Base-by-base conservation (phyloP, 441 rosid genomes). In the Raphanus hybrid region DNA sequence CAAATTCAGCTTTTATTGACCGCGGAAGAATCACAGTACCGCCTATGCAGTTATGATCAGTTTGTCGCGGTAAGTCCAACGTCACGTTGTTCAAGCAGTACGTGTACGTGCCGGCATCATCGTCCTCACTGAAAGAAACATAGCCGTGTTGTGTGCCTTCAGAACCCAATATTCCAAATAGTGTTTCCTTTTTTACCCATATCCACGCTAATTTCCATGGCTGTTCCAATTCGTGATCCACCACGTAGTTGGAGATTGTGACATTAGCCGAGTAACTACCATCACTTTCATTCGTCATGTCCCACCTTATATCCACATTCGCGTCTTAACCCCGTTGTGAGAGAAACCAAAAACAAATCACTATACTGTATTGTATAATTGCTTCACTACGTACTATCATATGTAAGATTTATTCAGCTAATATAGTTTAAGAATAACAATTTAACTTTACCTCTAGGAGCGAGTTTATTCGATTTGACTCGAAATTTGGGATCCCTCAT, bases 241-340 rank as follows among this genome's bases (percentile, higher is more conserved):
- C 2, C 58, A 52, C 20, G 58, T 52, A 52, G 58, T 15, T 52
- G 58, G 58, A 52, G 58, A 52, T 15, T 52, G 58, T 52, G 58
- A 52, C 23, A 15, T 52, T 52, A 52, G 58, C 58, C 20, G 58
- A 52, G 58, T 52, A 52, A 52, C 3, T 52, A 7, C 58, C 58
- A 52, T 14, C 9, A 52, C 1, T 52, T 52, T 15, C 58, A 15
- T 52, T 14, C 10, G 58, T 52, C 20, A 52, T 52, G 20, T 52
- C 58, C 58, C 58, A 52, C 8, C 58, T 52, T 52, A 52, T 52
- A 52, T 52, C 58, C 58, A 52, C 58, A 52, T 52, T 52, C 58
- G 20, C 58, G 23, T 52, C 20, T 52, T 14, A 11, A 45, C 48
- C 48, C 48, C 48, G 48, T 41, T 10, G 48, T 41, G 48, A 41